Conservation (phyloP, 148 eudicot species). For the Salicornia ramosissima region DNA sequence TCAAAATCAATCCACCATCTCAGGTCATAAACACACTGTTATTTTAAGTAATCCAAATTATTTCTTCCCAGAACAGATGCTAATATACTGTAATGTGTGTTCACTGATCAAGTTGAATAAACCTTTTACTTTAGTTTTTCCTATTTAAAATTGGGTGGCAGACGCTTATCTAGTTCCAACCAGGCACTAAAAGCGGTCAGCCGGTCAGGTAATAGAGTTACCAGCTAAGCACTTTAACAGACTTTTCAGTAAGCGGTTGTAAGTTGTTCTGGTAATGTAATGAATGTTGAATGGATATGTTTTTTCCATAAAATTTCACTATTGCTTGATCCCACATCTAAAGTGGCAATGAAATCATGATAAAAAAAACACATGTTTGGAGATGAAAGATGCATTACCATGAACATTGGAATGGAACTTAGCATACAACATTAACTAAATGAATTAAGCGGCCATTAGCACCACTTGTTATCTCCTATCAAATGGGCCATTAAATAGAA, state of each 20-base stretch:
- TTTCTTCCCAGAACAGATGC: too few species aligned
- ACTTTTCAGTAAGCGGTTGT: too few species aligned
- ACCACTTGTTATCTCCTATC: background rate
- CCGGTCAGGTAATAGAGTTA: background rate
- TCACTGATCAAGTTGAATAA: background rate
- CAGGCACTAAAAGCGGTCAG: background rate
- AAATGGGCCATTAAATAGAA: background rate
- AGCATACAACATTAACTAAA: too few species aligned
- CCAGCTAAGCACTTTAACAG: background rate
- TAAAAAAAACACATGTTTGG: background rate
- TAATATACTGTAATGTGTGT: too few species aligned
- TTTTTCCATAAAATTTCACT: background rate
- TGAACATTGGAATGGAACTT: background rate
- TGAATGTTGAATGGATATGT: too few species aligned
- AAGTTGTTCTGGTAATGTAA: too few species aligned
- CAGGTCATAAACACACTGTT: too few species aligned
- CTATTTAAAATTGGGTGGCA: background rate
- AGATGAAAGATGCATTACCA: background rate
- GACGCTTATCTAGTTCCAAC: background rate
- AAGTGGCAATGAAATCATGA: background rate
- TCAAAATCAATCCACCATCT: too few species aligned
- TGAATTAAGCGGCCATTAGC: background rate
- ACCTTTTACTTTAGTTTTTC: background rate
- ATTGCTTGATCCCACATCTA: background rate
- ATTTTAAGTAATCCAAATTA: too few species aligned